phyloP scores from a whole-genome alignment of 805 yeast species.

The Suhomyces sp. region DNA sequence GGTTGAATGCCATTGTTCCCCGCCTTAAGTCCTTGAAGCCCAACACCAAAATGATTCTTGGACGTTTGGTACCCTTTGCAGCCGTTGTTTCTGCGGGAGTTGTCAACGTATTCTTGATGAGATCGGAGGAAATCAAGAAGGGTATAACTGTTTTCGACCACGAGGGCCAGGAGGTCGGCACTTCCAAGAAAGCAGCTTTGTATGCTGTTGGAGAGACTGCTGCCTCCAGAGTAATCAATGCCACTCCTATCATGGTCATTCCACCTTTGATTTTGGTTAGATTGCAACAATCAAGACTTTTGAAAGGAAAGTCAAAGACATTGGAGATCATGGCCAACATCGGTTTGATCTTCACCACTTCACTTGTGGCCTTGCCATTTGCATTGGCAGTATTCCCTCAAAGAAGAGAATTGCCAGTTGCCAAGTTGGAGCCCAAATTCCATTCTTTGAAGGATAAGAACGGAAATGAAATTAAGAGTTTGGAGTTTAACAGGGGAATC shows the following conservation, averaged over 20 bases:
- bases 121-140: constrained; percentile 87
- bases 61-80: constrained; percentile 94
- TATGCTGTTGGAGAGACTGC: constrained; percentile 98
- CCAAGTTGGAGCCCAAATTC: constrained; percentile 64
- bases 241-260: constrained; percentile 95
- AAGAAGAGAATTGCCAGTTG: constrained; percentile 60
- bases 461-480: constrained; percentile 57
- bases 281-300: constrained; percentile 63
- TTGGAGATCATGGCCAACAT: constrained; percentile 72
- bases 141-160: constrained; percentile 74
- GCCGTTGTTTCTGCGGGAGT: constrained; percentile 98
- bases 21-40: constrained; percentile 70
- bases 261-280: constrained; percentile 85
- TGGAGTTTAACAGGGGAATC: constrained; percentile 93
- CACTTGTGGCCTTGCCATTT: constrained; percentile 87
- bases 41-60: constrained; percentile 64
- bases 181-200: constrained; percentile 81
- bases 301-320: constrained; percentile 66
- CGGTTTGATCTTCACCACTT: constrained; percentile 81
- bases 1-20: constrained; percentile 90
- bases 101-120: constrained; percentile 94
- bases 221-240: constrained; percentile 88
- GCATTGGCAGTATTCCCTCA: constrained; percentile 97
- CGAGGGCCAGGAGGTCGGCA: constrained; percentile 60
- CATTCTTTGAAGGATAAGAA: constrained; percentile 56